Evolutionary conservation across 768 basidiomycete species (phyloP), one percentile per base, ranked within the genome.

Genomic region (Dioszegia crocea): DNA sequence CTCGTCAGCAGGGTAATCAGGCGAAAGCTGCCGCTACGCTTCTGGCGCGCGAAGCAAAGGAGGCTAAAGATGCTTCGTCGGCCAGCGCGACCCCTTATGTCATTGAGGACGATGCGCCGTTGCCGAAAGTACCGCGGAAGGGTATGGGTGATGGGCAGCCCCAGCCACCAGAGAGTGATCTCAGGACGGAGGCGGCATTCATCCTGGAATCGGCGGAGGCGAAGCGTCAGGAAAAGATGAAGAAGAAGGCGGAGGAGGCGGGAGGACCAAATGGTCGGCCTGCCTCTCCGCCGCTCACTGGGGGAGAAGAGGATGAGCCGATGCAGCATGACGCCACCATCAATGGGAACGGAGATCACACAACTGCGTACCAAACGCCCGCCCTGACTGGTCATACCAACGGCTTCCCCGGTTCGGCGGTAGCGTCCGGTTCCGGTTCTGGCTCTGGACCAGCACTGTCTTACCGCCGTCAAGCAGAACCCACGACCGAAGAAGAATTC

Each of bases 121-220:
- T 63, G 19, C 66, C 62, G 0, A 47, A 45, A 27, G 54, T 62
- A 2, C 63, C 62, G 14, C 56, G 66, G 6, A 60, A 52, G 23
- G 66, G 66, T 10, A 67, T 67, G 66, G 66, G 66, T 12, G 66
- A 67, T 2, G 59, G 31, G 2, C 45, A 54, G 19, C 40, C 62
- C 16, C n/a, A 46, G 5, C 64, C 64, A 0, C 39, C 59, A 14
- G 57, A 64, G 38, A 64, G 62, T 30, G 63, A 67, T 54, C 23
- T 67, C 6, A 47, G 66, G 21, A 29, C 38, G 2, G 66, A 67
- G 27, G 66, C 63, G 3, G 21, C 40, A 12, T 57, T 41, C 30
- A 54, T 67, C 29, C 61, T 67, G 19, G 33, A 55, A n/a, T 41
- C 30, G 11, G 66, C 63, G 24, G 38, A 53, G 36, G 51, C 27